Conservation (phyloP, 805 yeast species). For the Wickerhamomyces xylosicus region DNA sequence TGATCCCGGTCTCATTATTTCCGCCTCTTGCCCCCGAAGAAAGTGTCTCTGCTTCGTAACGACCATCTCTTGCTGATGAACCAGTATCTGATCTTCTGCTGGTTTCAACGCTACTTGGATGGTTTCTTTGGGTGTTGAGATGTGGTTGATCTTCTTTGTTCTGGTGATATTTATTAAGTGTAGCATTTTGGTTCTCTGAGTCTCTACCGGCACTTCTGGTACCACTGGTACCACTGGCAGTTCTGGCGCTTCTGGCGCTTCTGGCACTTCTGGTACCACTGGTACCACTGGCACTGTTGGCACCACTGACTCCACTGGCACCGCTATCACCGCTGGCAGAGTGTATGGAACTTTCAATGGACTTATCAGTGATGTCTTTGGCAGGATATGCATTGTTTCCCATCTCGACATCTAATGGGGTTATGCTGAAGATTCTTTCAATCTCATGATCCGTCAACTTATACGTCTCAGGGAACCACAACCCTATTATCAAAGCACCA, state of each 20-base stretch:
- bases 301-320: conserved; percentile 12
- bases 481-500: conserved; percentile 21
- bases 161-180: too few species aligned
- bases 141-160: too few species aligned
- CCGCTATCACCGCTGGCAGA: too few species aligned
- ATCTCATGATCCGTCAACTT: conserved; percentile 19
- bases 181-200: conserved; percentile 18
- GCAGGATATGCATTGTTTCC: background rate
- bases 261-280: conserved; percentile 12
- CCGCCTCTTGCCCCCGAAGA: too few species aligned
- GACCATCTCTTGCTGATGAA: too few species aligned
- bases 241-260: conserved; percentile 16
- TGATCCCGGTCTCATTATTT: too few species aligned
- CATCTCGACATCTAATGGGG: background rate
- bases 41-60: too few species aligned
- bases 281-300: conserved; percentile 17
- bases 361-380: background rate
- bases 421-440: conserved; percentile 11
- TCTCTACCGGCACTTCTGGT: conserved; percentile 16
- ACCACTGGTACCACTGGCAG: conserved; percentile 11
- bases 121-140: too few species aligned
- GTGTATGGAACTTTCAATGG: too few species aligned
- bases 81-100: too few species aligned
- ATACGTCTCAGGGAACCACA: conserved; percentile 36
- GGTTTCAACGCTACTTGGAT: too few species aligned